Base-by-base conservation (phyloP, 345 rosid species). In the Euphorbia lathyris region DNA sequence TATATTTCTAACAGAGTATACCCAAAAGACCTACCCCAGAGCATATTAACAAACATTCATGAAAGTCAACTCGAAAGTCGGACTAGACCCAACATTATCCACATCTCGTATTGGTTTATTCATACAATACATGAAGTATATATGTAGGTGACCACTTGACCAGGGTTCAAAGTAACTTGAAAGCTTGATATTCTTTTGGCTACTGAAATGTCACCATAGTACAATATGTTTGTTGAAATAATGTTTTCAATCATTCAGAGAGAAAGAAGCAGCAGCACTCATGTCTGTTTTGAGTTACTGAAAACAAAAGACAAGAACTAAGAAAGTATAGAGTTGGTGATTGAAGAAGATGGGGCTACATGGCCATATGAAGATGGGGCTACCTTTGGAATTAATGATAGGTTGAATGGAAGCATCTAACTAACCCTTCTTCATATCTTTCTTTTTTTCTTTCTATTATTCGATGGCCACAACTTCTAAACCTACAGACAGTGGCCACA, bases 361-460 rank as follows among this genome's bases (percentile, higher is more conserved):
- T n/a, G n/a, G n/a, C n/a, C n/a, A n/a, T 16, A n/a, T 69, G 58
- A 58, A 69, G 30, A 36, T 56, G 66, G 60, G 61, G 40, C 58
- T 62, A 14, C 12, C 19, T 23, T 69, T 66, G 30, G 66, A 66
- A 52, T 1, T 23, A 30, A 60, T 53, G 69, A 74, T 70, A n/a
- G 63, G 64, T 43, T 69, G 68, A 66, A 65, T 26, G 25, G 53
- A 42, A 68, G 26, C 77, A 67, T 22, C 40, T 61, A 43, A 62
- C 52, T 34, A 71, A 58, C 52, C 63, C 26, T 22, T 55, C 52
- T 27, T 66, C 48, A 29, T 11, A 43, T 30, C n/a, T n/a, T 26
- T 25, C 3, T 40, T 40, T 20, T 38, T 40, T 17, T 36, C 1
- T n/a, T 36, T 38, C 27, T 62, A 62, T 40, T 59, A 32, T 26